Evolutionary conservation across 169 alveolate genomes (phyloP), one percentile per base, ranked within the genome.

Genomic region (Plasmodium fragile): DNA sequence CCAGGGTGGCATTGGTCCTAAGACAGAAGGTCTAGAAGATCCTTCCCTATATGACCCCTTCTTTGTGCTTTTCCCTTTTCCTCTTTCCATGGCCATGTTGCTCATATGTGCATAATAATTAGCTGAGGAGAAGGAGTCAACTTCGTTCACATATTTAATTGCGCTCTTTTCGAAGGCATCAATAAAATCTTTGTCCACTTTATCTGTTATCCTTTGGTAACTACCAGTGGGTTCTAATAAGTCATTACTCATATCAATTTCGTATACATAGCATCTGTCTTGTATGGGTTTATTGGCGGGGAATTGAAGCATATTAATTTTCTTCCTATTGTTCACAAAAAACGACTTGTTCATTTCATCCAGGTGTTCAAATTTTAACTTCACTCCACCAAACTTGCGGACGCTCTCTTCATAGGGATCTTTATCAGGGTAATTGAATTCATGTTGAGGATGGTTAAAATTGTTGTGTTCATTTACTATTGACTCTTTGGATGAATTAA

Each of bases 271-370:
- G 43, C 92, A 79, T 65, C 94, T 78, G 69, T 90, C 94, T 52
- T 90, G 83, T 59, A 90, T 78, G 13, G 94, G 94, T 25, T 69
- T 25, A 70, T 90, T 90, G 11, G 94, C 81, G 32, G 73, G 41
- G 41, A 13, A 65, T 90, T 90, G 94, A 34, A 70, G 8, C 94
- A 90, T 79, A 80, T 11, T 5, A 18, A 90, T 18, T 49, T 30
- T 73, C 3, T 85, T 7, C 6, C 25, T 53, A 85, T 85, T 41
- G 4, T 53, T 1, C 72, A n/a, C 7, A 52, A 85, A 85, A 43
- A 28, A 72, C 11, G 30, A 22, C 16, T 18, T 28, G 41, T 55
- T 25, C 39, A 75, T 3, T 13, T 85, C 87, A 0, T 72, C 85
- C 1, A 73, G 45, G 1, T 45, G 16, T 32, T 49, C 93, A 85